Evolutionary conservation across 148 eudicot genomes (phyloP), one percentile per base, ranked within the genome.

Genomic region (Rhododendron simsii): DNA sequence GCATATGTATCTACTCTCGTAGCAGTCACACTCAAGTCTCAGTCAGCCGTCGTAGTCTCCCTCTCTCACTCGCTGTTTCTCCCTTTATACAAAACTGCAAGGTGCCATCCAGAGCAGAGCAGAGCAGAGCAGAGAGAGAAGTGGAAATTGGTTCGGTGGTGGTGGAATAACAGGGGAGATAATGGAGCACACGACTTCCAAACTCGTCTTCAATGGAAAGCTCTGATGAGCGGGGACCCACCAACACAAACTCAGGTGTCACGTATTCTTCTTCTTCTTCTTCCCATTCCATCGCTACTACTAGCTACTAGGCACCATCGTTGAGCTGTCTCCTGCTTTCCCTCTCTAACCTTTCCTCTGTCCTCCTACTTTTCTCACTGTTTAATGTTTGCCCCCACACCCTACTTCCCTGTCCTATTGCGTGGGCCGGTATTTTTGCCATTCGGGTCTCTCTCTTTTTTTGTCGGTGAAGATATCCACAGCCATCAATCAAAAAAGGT

Each of bases 371-470:
- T 85, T 85, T 91, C 77, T 81, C 83, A 83, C 85, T 86, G 88
- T 87, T 87, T 87, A 86, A 87, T 85, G 87, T 89, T 89, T 92
- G 89, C 90, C 69, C 87, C 87, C 87, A 87, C 86, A 21, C 75
- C 89, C 89, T 84, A 84, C 69, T 80, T 21, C 86, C 82, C 87
- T 83, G 65, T 81, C 78, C 30, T 44, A 87, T 83, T 88, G 44
- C 77, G 73, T 33, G 57, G 20, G 84, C 44, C 83, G 89, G 82
- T 87, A 75, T 80, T 88, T 88, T 69, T 26, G 63, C 87, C 84
- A 78, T 89, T 88, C 87, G 88, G 89, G 86, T 86, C 81, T 71
- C 35, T 44, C 81, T 33, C 84, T 83, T 85, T 88, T 88, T 86
- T 84, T 78, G 88, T 90, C 87, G 84, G 87, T 85, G 53, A 51